These are phyloP conservation scores for Neurospora sublineolata DNA, from an alignment of 495 filamentous ascomycete genomes.

Conservation along the genomic window DNA sequence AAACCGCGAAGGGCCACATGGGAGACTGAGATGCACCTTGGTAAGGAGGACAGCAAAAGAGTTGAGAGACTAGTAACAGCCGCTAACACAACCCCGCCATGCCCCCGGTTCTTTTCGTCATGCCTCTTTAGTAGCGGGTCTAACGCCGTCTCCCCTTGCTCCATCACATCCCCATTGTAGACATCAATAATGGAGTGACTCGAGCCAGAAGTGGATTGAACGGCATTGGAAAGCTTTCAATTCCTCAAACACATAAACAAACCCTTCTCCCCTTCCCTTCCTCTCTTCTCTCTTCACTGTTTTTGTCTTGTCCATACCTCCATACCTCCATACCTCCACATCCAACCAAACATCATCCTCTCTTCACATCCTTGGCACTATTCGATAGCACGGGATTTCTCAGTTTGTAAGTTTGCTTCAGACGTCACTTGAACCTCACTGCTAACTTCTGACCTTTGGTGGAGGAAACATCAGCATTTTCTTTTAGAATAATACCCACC, in stretches of 20 bases:
- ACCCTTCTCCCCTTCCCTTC: background rate
- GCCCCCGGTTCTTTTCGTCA: conserved; percentile 2
- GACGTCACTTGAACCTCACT: background rate
- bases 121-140: background rate
- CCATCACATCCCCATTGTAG: background rate
- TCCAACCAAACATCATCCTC: background rate
- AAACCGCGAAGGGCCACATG: background rate
- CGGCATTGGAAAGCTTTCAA: background rate
- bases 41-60: background rate
- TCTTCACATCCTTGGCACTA: conserved; percentile 6
- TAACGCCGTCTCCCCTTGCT: background rate
- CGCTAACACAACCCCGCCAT: background rate
- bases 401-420: background rate
- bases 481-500: background rate
- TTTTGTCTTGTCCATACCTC: background rate
- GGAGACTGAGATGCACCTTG: background rate
- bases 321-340: too few species aligned
- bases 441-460: background rate
- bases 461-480: background rate
- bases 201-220: background rate
- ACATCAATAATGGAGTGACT: background rate
- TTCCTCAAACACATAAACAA: background rate
- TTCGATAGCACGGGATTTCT: background rate
- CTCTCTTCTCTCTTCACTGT: background rate
- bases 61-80: background rate